Evolutionary conservation across 306 rosid genomes (phyloP), one percentile per base, ranked within the genome.

Genomic region (Cucumis melo): DNA sequence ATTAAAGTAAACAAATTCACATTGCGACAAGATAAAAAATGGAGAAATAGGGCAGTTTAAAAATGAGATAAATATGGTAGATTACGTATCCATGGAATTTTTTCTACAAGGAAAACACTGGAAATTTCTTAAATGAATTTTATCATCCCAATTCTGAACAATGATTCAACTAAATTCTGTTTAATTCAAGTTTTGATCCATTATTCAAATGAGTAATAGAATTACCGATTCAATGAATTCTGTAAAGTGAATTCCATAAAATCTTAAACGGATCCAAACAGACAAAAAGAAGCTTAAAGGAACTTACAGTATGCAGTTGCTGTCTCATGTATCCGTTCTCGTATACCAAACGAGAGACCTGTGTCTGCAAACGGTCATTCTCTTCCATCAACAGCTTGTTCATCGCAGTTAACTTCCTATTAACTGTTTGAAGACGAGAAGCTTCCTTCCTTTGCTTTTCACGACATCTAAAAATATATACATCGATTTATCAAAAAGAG

Each of bases 401-500:
- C 98, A 93, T 91, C 0, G 98, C 96, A 82, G 83, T 72, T 53
- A 93, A 87, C 88, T 93, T 93, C 74, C 94, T 89, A 61, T 93
- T 91, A 83, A 93, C 98, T 3, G 98, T 91, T 82, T 90, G 96
- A 77, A 93, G 82, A 5, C 96, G 94, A 21, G 93, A 93, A 8
- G 98, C 88, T 79, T 93, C 98, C 79, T 93, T 93, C 87, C 98
- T 84, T 81, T 93, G 98, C 94, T 93, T 93, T 72, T 93, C 98
- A 5, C 98, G 97, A 74, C 98, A 93, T 77, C 98, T 94, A 58
- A 67, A 57, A 38, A 81, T 36, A 14, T 62, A 42, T 2, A 70
- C 5, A 78, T 54, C 8, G 60, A 44, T 23, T 68, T 13, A n/a
- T 64, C 17, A 42, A 42, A 9, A 32, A 32, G 36, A 32, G 36